Conservation (phyloP, 345 rosid genomes). For the Salix koriyanagi region DNA sequence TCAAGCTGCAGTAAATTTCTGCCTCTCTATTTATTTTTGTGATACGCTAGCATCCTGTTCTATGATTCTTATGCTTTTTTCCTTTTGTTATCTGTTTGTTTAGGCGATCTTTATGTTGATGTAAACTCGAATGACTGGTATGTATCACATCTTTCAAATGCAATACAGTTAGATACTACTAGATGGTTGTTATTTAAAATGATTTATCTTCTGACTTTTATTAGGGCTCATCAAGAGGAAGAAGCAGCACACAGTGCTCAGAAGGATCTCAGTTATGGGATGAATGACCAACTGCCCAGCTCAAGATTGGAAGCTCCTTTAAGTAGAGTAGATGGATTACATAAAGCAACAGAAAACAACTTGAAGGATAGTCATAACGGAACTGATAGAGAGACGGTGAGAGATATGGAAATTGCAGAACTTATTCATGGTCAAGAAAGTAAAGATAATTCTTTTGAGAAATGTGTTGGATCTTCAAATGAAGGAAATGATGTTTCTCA, state of each 20-base stretch:
- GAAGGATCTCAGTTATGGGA: conserved; percentile 27
- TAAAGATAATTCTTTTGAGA: conserved; percentile 23
- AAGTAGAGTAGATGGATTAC: conserved; percentile 30
- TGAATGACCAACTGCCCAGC: conserved; percentile 27
- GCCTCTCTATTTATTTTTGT: neutral
- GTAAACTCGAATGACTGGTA: conserved; percentile 51
- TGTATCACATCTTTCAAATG: conserved; percentile 8
- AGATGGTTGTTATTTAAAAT: neutral
- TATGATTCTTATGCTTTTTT: conserved; percentile 15
- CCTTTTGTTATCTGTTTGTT: conserved; percentile 6
- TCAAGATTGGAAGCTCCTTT: conserved; percentile 24
- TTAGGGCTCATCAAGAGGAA: conserved; percentile 58
- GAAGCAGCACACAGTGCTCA: conserved; percentile 30
- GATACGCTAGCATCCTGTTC: conserved; percentile 2
- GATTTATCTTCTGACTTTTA: conserved; percentile 2
- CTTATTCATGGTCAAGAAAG: conserved; percentile 25
- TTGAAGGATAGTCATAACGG: conserved; percentile 14
- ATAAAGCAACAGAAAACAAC: conserved; percentile 27
- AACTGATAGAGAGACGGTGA: conserved; percentile 25
- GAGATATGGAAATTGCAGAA: conserved; percentile 42
- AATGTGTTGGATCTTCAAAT: conserved; percentile 20
- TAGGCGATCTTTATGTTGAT: conserved; percentile 81
- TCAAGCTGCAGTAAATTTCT: conserved; percentile 59
- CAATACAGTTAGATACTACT: neutral
- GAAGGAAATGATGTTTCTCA: conserved; percentile 27